Evolutionary conservation across 2,329 filamentous ascomycete genomes (phyloP), one percentile per base, ranked within the genome.

Genomic region (Colletotrichum orchidophilum): DNA sequence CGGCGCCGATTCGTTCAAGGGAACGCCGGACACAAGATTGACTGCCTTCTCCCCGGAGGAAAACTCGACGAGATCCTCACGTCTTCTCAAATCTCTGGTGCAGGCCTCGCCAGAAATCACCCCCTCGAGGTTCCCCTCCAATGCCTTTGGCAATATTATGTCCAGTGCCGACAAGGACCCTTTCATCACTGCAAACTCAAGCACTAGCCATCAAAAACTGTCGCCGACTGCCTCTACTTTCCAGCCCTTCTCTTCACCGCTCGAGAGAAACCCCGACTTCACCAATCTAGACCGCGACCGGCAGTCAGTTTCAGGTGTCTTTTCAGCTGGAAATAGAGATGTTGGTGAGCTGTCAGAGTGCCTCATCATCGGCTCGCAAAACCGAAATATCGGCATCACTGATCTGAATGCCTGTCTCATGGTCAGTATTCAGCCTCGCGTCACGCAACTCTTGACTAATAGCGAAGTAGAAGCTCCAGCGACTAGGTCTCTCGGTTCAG

Each of bases 191-290:
- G 77, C 75, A 80, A 83, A 74, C 33, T 75, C 59, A 70, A 80
- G 58, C 5, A 79, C 76, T 8, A 33, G 31, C 11, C 63, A 58
- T 63, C 84, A 83, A 70, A 87, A 88, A 73, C 81, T 94, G 26
- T 93, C 91, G 4, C 89, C 92, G 1, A 91, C 87, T 7, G 91
- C 91, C 1, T 88, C 87, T 1, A 77, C 85, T 1, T 93, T 93
- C 74, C 87, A 85, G 18, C 91, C 91, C 6, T 80, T 85, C 62
- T 78, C 78, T 24, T 62, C 66, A 3, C 75, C 76, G 1, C 52
- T 75, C 6, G 66, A 39, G 18, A 63, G 13, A 12, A 42, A 8
- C 39, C 13, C 5, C 35, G 39, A 46, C 7, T 31, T 54, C 13
- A 5, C n/a, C n/a, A 49, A 46, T 24, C 35, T 65, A 29, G 59